A percentile compares a stretch with the other conserved stretches of the same genome.
Evolutionary conservation across 345 rosid species (phyloP).

Genomic region (Triadica sebifera): DNA sequence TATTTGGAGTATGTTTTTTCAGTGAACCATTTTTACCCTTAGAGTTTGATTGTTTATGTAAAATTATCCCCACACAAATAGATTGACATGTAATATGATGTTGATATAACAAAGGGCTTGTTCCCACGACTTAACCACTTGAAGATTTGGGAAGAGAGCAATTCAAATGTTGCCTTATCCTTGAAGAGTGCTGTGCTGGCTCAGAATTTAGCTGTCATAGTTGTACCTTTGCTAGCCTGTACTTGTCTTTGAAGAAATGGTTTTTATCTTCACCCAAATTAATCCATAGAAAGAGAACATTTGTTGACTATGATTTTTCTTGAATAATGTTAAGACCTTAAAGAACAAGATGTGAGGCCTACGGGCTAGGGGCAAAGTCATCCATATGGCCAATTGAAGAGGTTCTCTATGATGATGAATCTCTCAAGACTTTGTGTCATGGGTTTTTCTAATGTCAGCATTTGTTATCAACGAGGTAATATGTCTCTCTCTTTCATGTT

Average conservation of each 20-base stretch:
- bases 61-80: too few relatives aligned
- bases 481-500: neutral
- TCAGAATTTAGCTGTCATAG: neutral
- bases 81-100: neutral
- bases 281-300: neutral
- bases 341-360: neutral
- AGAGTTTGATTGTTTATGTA: neutral
- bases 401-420: neutral
- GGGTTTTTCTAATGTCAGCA: neutral
- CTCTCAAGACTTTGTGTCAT: neutral
- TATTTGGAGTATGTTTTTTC: neutral
- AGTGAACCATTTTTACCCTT: neutral
- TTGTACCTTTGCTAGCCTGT: constrained; percentile 1
- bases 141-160: neutral
- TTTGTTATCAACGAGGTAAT: neutral
- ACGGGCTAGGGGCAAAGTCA: neutral
- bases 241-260: neutral
- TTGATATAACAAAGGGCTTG: neutral
- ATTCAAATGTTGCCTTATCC: neutral
- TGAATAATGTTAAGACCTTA: neutral
- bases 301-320: neutral
- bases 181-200: neutral
- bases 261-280: neutral
- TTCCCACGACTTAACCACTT: neutral
- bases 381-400: neutral